These are phyloP conservation scores for Canavalia ensiformis DNA, from an alignment of 306 rosid genomes.

Conservation along the genomic window DNA sequence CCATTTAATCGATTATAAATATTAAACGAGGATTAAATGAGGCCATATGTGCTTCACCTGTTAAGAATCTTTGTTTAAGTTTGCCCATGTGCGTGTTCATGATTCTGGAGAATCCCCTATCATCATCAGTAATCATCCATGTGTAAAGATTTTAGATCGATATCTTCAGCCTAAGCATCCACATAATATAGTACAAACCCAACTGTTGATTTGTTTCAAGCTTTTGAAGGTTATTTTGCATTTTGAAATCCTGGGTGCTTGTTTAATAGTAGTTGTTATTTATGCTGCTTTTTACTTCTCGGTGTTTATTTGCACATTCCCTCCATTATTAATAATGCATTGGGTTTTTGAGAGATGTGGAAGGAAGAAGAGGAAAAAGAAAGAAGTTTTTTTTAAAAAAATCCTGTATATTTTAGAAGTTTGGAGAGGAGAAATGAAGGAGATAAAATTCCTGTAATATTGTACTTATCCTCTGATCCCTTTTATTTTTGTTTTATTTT, in stretches of 20 bases:
- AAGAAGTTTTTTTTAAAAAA: too few species aligned
- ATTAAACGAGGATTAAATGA: neutral
- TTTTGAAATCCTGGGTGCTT: neutral
- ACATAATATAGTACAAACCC: neutral
- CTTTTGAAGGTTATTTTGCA: neutral
- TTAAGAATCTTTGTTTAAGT: conserved; percentile 44
- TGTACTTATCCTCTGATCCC: too few species aligned
- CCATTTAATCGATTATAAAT: neutral
- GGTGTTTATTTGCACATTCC: neutral
- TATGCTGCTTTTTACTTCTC: neutral
- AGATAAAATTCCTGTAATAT: too few species aligned
- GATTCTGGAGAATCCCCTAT: conserved; percentile 35
- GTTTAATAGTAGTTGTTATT: neutral
- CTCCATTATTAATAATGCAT: too few species aligned
- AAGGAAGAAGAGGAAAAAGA: too few species aligned
- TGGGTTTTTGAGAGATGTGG: too few species aligned
- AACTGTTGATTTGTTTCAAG: conserved; percentile 9
- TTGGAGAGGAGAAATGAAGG: too few species aligned
- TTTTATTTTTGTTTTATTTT: too few species aligned
- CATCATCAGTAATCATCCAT: conserved; percentile 37
- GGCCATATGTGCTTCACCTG: conserved; percentile 28
- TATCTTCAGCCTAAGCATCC: neutral
- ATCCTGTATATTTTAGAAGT: too few species aligned
- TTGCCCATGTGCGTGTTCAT: conserved; percentile 46
- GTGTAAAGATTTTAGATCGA: conserved; percentile 31